phyloP scores from a whole-genome alignment of 2,329 filamentous ascomycete genomes.

The Rutstroemia sp. region DNA sequence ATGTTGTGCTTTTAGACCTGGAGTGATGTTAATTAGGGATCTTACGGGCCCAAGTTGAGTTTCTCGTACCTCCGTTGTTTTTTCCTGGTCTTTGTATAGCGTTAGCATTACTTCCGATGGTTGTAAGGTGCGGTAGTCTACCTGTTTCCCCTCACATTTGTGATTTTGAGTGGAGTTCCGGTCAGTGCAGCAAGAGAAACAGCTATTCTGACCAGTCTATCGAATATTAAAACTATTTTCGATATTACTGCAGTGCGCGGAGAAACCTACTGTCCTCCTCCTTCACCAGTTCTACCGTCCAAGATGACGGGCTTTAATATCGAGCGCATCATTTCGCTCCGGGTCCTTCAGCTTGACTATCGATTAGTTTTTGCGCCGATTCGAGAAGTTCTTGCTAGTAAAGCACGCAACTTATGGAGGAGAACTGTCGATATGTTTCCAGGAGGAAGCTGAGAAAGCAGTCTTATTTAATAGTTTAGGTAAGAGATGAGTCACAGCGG shows the following conservation, averaged over 20 bases:
- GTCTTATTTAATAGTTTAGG: too few relatives aligned
- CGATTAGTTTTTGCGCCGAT: constrained; percentile 20
- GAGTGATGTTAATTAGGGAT: not conserved
- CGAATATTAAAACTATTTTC: not conserved
- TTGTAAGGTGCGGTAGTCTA: not conserved
- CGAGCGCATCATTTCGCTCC: not conserved
- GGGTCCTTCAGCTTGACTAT: not conserved
- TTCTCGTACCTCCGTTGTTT: constrained; percentile 19
- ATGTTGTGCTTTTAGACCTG: constrained; percentile 55
- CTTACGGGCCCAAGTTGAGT: not conserved
- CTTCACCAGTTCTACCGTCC: constrained; percentile 52
- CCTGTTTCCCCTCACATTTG: constrained; percentile 49
- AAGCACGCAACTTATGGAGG: too few relatives aligned
- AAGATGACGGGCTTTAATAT: constrained; percentile 37
- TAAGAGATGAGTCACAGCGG: too few relatives aligned
- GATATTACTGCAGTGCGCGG: not conserved
- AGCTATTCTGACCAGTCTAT: constrained; percentile 44
- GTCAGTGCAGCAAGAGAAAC: constrained; percentile 49
- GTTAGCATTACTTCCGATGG: not conserved
- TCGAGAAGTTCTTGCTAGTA: too few relatives aligned
- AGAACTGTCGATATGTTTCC: too few relatives aligned
- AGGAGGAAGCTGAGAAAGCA: too few relatives aligned
- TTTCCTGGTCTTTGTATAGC: constrained; percentile 9
- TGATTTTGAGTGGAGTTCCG: constrained; percentile 44
- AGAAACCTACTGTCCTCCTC: constrained; percentile 44